A percentile compares a stretch with the other conserved stretches of the same genome.
phyloP scores from a whole-genome alignment of 495 filamentous ascomycete species.

The Talaromyces ruber region DNA sequence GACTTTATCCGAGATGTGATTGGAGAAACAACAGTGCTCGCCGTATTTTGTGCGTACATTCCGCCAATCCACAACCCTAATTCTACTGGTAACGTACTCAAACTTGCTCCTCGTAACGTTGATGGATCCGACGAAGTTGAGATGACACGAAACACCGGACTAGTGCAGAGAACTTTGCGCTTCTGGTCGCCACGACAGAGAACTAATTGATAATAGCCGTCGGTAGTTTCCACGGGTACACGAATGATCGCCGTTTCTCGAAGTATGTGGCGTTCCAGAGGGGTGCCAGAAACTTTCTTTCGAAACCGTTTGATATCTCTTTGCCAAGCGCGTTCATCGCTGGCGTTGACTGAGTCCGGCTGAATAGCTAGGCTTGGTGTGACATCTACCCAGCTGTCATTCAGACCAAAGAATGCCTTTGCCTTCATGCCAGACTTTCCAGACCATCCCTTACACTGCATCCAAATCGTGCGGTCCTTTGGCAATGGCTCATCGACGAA shows the following conservation, averaged over 20 bases:
- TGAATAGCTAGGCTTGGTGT: conserved; percentile 44
- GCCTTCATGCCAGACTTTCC: conserved; percentile 61
- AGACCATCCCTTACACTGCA: conserved; percentile 58
- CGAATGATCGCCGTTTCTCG: conserved; percentile 55
- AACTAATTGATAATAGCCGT: conserved; percentile 60
- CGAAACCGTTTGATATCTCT: conserved; percentile 52
- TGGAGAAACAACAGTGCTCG: conserved; percentile 38
- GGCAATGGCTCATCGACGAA: conserved; percentile 52
- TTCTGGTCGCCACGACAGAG: conserved; percentile 42
- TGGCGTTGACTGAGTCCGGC: conserved; percentile 32
- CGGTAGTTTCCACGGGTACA: conserved; percentile 51
- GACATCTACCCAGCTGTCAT: conserved; percentile 54
- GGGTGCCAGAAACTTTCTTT: conserved; percentile 36
- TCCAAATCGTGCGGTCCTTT: conserved; percentile 49
- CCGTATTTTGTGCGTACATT: conserved; percentile 40
- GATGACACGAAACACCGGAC: conserved; percentile 56
- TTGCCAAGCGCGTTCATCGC: conserved; percentile 57
- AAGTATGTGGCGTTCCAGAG: conserved; percentile 36
- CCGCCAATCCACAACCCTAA: conserved; percentile 50
- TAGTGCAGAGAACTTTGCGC: conserved; percentile 50
- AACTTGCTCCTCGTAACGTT: conserved; percentile 52
- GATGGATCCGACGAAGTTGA: conserved; percentile 50
- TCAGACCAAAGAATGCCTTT: conserved; percentile 48
- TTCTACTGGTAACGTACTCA: conserved; percentile 56
- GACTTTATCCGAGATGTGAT: conserved; percentile 30